Conservation (phyloP, 2,329 filamentous ascomycete genomes). For the Apiospora rasikravindrae region DNA sequence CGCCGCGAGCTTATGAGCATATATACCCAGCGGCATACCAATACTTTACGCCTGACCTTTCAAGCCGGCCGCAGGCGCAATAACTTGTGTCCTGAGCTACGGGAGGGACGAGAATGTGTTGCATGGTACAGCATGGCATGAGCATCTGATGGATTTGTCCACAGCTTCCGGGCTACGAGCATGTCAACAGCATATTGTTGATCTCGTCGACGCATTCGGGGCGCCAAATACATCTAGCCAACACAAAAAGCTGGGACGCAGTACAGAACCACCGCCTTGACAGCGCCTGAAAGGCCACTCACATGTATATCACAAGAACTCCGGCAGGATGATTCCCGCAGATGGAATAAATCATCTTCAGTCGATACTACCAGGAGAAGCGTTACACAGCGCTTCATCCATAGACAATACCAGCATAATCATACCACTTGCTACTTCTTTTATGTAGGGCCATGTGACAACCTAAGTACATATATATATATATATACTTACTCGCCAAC, state of each 20-base stretch:
- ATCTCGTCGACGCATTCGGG: background rate
- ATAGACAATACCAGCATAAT: background rate
- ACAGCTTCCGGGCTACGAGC: background rate
- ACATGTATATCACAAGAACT: background rate
- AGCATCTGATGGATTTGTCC: background rate
- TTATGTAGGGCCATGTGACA: too few species aligned
- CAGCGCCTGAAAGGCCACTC: background rate
- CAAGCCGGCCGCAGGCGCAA: background rate
- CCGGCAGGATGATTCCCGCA: background rate
- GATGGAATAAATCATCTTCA: background rate
- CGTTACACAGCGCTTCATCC: background rate
- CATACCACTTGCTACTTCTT: background rate
- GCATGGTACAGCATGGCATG: background rate
- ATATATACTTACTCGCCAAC: background rate
- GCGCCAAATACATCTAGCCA: background rate
- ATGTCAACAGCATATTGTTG: background rate
- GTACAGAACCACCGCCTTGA: background rate
- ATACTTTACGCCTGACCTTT: background rate
- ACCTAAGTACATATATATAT: background rate
- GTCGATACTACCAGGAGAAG: background rate
- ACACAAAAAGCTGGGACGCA: background rate
- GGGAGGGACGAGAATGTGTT: background rate
- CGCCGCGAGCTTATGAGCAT: background rate
- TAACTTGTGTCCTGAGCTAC: background rate
- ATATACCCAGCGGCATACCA: background rate